phyloP scores from a whole-genome alignment of 2,329 filamentous ascomycete species.

The Nemania bipapillata region DNA sequence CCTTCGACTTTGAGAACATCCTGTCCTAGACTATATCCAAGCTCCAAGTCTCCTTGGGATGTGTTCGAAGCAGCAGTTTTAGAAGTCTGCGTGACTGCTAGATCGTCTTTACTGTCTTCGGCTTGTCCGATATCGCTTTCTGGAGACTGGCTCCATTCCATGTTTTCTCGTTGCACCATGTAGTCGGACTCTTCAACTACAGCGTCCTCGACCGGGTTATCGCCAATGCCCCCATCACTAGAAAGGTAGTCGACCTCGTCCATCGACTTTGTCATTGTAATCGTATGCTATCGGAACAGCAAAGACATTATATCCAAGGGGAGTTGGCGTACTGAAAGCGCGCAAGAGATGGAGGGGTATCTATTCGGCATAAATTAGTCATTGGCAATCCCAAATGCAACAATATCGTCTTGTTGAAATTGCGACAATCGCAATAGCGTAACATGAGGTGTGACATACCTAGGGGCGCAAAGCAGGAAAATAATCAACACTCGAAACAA shows the following conservation, averaged over 20 bases:
- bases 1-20: slow-evolving; percentile 14
- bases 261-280: slow-evolving; percentile 17
- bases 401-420: neutral
- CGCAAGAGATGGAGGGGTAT: slow-evolving; percentile 11
- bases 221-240: neutral
- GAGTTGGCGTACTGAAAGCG: neutral
- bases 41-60: neutral
- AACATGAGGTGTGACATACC: neutral
- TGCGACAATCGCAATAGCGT: neutral
- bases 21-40: neutral
- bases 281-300: neutral
- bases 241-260: neutral
- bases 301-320: slow-evolving; percentile 9
- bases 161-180: slow-evolving; percentile 14
- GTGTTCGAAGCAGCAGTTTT: neutral
- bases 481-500: neutral
- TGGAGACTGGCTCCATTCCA: neutral
- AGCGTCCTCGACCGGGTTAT: slow-evolving; percentile 4
- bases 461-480: neutral
- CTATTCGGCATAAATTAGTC: neutral
- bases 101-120: neutral
- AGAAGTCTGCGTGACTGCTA: neutral
- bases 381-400: slow-evolving; percentile 23
- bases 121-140: neutral
- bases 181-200: slow-evolving; percentile 10